A percentile compares a stretch with the other conserved stretches of the same genome.
Conservation (phyloP, 106 monocot species). For the Cymbidium sinense region DNA sequence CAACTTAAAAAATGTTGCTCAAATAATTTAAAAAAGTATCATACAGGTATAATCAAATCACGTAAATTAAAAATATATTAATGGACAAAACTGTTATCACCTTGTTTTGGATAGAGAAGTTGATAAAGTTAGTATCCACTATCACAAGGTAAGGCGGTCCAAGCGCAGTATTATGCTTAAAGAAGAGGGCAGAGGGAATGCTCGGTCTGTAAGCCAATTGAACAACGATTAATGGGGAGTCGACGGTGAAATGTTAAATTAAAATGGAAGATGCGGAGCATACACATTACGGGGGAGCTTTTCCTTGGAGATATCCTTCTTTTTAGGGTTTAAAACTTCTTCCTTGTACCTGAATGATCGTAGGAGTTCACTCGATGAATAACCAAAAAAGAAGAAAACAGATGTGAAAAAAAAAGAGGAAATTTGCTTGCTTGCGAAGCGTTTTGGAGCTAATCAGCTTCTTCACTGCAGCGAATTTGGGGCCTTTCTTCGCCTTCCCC, state of each 20-base stretch:
- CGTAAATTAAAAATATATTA: not conserved
- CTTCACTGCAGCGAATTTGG: constrained; percentile 76
- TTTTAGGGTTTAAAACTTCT: constrained; percentile 69
- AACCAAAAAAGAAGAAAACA: not conserved
- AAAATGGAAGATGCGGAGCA: constrained; percentile 2
- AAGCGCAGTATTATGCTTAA: constrained; percentile 81
- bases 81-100: constrained; percentile 9
- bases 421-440: constrained; percentile 41
- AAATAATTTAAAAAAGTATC: not conserved
- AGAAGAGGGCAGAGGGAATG: constrained; percentile 76
- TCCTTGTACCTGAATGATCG: constrained; percentile 44
- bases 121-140: constrained; percentile 96
- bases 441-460: constrained; percentile 66
- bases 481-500: constrained; percentile 71
- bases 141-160: constrained; percentile 87
- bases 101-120: constrained; percentile 96
- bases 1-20: not conserved
- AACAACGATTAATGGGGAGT: not conserved
- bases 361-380: not conserved
- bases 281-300: constrained; percentile 84
- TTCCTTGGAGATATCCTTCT: constrained; percentile 64
- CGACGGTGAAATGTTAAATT: not conserved
- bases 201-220: constrained; percentile 34
- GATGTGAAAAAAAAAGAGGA: not conserved
- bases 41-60: not conserved